Evolutionary conservation across 1,284 basidiomycete species (phyloP), one percentile per base, ranked within the genome.

Genomic region (Caloboletus inedulis): DNA sequence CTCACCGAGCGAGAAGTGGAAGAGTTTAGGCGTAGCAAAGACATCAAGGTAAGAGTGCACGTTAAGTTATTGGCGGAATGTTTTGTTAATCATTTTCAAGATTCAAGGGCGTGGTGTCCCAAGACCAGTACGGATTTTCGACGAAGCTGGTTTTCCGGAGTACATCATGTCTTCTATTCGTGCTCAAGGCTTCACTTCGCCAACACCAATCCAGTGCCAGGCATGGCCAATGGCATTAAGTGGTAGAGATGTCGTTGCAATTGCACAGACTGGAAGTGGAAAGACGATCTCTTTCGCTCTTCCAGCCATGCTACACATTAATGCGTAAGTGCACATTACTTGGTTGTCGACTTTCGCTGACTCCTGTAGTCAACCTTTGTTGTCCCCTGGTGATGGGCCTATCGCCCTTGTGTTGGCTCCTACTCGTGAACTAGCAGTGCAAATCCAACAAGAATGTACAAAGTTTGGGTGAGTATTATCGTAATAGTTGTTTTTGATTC

Each of bases 261-360:
- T 99, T 65, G 94, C 96, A 44, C 93, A 96, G 72, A 98, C 94
- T 21, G 94, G 94, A 61, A 94, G 91, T 68, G 94, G 94, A 56
- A 97, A 99, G 78, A 99, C 96, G 27, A 98, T 99, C 58, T 89
- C 95, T 16, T 99, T 99, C 69, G 95, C 97, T 52, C 85, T 99
- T 44, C 96, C 96, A 48, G 94, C 96, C 53, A 99, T 99, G 94
- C 81, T 99, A 36, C 96, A 99, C 75, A 98, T 99, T 78, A 99
- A 98, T 80, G 96, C 96, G 84, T 91, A 68, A 63, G 89, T 75
- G 30, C 7, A 18, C 4, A n/a, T 31, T 36, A 19, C 7, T 13
- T 4, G 0, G 4, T 30, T 19, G n/a, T 47, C 6, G 8, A 21
- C 42, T 42, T 42, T 33, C 2, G 5, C 52, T 68, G 5, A 64